These are phyloP conservation scores for Fraxinus velutina DNA, from an alignment of 305 asterid species.

Conservation along the genomic window DNA sequence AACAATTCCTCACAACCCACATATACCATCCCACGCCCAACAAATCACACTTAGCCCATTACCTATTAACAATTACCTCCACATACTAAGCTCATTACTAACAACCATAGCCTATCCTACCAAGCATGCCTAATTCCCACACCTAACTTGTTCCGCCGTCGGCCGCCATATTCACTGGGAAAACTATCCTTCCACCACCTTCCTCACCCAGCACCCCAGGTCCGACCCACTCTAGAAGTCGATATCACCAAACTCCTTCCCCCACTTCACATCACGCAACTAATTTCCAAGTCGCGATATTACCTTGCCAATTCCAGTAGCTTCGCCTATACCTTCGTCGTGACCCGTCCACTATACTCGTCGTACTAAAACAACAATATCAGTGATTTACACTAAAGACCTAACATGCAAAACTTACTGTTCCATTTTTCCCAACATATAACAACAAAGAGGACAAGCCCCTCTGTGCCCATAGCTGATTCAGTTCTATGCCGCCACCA, in stretches of 20 bases:
- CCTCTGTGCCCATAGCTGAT: background rate
- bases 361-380: too few relatives aligned
- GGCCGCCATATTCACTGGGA: background rate
- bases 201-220: background rate
- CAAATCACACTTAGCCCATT: background rate
- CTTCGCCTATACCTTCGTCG: background rate
- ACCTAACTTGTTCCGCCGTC: background rate
- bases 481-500: background rate
- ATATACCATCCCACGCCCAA: background rate
- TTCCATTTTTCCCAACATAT: background rate
- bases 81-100: background rate
- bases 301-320: background rate
- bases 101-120: background rate
- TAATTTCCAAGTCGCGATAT: background rate
- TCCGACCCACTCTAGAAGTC: background rate
- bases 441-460: background rate
- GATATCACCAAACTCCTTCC: background rate
- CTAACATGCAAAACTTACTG: too few relatives aligned
- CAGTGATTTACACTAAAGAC: too few relatives aligned
- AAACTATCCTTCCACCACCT: background rate
- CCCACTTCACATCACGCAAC: background rate
- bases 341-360: background rate
- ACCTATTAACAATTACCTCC: background rate
- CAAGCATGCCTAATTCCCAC: background rate
- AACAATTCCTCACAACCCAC: background rate